Percentiles rank a stretch among this genome's conserved stretches.
Conservation (phyloP, 768 basidiomycete genomes). For the Calocybe indica region DNA sequence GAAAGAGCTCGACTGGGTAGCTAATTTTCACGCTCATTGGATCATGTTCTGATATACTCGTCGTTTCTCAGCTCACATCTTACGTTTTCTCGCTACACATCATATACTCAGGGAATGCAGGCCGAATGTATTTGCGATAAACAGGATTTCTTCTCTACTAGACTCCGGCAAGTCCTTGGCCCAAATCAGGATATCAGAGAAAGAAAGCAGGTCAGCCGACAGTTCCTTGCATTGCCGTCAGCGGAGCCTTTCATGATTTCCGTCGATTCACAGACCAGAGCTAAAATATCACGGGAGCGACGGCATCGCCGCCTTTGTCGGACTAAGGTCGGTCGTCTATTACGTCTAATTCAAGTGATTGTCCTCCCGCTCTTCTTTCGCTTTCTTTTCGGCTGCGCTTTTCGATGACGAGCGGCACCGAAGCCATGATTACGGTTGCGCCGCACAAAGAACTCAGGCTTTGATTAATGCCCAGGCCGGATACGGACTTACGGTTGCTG, state of each 20-base stretch:
- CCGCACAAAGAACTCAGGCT: not conserved
- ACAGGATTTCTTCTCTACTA: constrained; percentile 61
- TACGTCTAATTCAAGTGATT: too few species aligned
- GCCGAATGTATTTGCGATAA: constrained; percentile 69
- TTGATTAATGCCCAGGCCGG: not conserved
- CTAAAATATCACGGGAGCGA: constrained; percentile 62
- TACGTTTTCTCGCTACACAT: constrained; percentile 74
- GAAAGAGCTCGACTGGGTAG: constrained; percentile 48
- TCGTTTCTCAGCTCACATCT: constrained; percentile 50
- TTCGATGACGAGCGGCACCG: too few species aligned
- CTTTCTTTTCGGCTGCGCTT: too few species aligned
- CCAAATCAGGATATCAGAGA: constrained; percentile 33
- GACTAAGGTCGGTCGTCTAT: constrained; percentile 41
- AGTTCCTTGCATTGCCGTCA: not conserved
- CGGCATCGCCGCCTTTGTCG: constrained; percentile 67
- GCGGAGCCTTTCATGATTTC: not conserved
- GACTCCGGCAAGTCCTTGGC: constrained; percentile 59
- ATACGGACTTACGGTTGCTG: not conserved
- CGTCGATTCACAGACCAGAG: constrained; percentile 35
- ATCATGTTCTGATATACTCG: not conserved
- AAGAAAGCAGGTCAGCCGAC: constrained; percentile 31
- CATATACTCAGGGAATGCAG: constrained; percentile 66
- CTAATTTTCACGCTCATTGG: constrained; percentile 1
- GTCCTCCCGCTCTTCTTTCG: too few species aligned
- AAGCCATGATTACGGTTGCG: too few species aligned